Evolutionary conservation across 208 protist genomes (phyloP).

Genomic region (Trypanosoma grayi): DNA sequence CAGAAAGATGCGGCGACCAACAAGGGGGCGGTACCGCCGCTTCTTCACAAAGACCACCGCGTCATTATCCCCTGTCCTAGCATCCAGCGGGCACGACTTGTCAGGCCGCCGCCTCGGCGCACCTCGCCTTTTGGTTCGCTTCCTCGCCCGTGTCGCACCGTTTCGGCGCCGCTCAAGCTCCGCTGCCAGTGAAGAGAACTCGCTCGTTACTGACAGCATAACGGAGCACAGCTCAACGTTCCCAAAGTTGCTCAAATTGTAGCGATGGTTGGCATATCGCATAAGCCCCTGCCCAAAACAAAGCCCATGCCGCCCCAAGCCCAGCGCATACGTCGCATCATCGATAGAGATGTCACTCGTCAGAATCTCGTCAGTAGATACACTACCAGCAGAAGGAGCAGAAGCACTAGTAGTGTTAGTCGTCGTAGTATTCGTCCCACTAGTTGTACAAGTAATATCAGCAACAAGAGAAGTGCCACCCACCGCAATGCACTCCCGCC

Average conservation of each 20-base stretch:
- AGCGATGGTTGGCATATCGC: slow-evolving; percentile 88
- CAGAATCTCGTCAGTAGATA: slow-evolving; percentile 7
- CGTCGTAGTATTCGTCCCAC: too few species aligned
- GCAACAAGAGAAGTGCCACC: neutral
- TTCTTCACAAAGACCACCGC: slow-evolving; percentile 11
- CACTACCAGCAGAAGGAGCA: too few species aligned
- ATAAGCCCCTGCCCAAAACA: slow-evolving; percentile 80
- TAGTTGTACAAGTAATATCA: slow-evolving; percentile 2
- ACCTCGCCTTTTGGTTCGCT: neutral
- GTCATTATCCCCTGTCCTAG: neutral
- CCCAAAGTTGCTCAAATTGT: slow-evolving; percentile 78
- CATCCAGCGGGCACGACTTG: neutral
- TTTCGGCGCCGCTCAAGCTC: slow-evolving; percentile 12
- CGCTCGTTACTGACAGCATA: slow-evolving; percentile 68
- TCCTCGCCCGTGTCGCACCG: neutral
- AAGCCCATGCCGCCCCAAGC: slow-evolving; percentile 57
- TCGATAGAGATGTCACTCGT: slow-evolving; percentile 48
- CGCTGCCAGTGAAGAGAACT: slow-evolving; percentile 33
- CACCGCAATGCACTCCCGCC: slow-evolving; percentile 2
- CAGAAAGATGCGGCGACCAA: slow-evolving; percentile 33
- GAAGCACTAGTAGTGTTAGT: too few species aligned
- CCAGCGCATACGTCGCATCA: slow-evolving; percentile 85
- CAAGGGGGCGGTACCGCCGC: slow-evolving; percentile 16
- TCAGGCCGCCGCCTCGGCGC: neutral
- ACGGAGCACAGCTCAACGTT: slow-evolving; percentile 86